Conservation (phyloP, 192 early-diverging fungal genomes). For the Coemansia sp. region DNA sequence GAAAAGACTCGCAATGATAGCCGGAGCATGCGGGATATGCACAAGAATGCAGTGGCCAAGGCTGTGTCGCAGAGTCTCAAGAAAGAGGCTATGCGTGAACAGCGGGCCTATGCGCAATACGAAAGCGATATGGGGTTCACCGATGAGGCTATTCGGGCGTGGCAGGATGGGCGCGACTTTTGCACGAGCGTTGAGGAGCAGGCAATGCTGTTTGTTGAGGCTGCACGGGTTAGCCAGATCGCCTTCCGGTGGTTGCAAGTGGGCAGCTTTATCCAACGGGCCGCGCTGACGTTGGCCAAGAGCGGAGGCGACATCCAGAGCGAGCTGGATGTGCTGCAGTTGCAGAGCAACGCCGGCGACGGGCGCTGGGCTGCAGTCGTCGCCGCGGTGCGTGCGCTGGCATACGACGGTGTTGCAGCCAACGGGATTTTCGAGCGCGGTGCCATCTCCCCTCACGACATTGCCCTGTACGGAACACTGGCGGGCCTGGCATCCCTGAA, state of each 20-base stretch:
- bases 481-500: slow-evolving; percentile 23
- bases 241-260: slow-evolving; percentile 36
- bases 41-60: neutral
- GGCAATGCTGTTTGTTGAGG: slow-evolving; percentile 15
- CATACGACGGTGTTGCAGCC: neutral
- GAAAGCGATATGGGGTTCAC: slow-evolving; percentile 9
- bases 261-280: slow-evolving; percentile 20
- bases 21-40: no score
- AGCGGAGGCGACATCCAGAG: neutral
- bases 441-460: slow-evolving; percentile 15
- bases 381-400: slow-evolving; percentile 2
- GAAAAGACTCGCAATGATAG: neutral
- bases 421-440: slow-evolving; percentile 10
- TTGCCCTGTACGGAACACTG: slow-evolving; percentile 46
- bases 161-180: slow-evolving; percentile 27
- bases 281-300: slow-evolving; percentile 10
- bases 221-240: slow-evolving; percentile 16
- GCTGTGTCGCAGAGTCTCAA: neutral
- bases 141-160: slow-evolving; percentile 19
- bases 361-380: slow-evolving; percentile 23
- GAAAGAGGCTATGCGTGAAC: slow-evolving; percentile 16
- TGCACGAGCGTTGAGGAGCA: slow-evolving; percentile 22
- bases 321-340: slow-evolving; percentile 19
- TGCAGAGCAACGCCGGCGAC: slow-evolving; percentile 30
- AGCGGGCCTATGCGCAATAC: slow-evolving; percentile 9